Conservation (phyloP, 345 rosid species). For the Pistacia integerrima region DNA sequence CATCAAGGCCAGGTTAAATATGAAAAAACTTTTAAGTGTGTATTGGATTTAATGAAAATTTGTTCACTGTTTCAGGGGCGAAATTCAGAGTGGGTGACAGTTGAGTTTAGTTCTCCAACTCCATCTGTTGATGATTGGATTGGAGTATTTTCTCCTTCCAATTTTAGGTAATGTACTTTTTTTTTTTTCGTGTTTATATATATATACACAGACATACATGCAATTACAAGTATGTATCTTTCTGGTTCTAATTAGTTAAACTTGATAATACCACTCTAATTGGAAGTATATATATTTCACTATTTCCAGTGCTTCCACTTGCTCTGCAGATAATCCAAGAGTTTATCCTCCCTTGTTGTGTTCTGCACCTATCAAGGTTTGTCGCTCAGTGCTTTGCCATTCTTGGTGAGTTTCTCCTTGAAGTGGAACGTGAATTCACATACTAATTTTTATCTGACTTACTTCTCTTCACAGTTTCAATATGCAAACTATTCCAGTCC, state of each 20-base stretch:
- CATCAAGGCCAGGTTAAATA: background rate
- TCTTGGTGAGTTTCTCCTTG: background rate
- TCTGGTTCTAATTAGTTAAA: background rate
- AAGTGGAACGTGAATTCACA: background rate
- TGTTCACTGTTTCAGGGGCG: constrained; percentile 42
- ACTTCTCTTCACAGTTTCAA: constrained; percentile 45
- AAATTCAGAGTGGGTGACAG: constrained; percentile 53
- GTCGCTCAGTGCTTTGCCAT: background rate
- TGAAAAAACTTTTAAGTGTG: background rate
- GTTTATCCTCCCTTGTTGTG: constrained; percentile 54
- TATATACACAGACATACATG: background rate
- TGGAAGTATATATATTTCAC: background rate
- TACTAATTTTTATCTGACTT: background rate
- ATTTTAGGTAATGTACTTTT: constrained; percentile 52
- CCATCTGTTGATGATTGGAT: constrained; percentile 77
- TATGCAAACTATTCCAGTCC: constrained; percentile 64
- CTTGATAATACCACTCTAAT: constrained; percentile 5
- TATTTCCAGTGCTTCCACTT: constrained; percentile 55
- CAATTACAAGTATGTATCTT: background rate
- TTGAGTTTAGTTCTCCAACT: constrained; percentile 45
- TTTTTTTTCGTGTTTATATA: background rate
- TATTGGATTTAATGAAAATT: background rate
- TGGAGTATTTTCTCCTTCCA: constrained; percentile 77
- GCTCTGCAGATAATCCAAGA: constrained; percentile 44
- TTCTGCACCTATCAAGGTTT: constrained; percentile 76